Conservation (phyloP, 23 red algal species). For the Gracilaria vermiculophylla region DNA sequence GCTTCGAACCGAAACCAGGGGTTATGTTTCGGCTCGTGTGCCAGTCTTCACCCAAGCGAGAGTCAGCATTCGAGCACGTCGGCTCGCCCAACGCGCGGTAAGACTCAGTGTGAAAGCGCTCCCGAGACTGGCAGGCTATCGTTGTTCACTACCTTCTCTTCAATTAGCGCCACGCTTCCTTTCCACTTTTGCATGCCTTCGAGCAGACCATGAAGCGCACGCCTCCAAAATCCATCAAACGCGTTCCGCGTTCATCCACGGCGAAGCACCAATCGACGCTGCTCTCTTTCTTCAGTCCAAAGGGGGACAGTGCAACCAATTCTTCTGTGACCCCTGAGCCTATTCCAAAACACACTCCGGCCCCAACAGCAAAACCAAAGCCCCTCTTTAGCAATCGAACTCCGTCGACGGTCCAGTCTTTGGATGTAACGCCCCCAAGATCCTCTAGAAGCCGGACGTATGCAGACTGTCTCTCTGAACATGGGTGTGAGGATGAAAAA, state of each 20-base stretch:
- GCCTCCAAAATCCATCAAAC: background rate
- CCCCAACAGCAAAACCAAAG: background rate
- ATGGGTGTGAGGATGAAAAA: background rate
- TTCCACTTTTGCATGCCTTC: background rate
- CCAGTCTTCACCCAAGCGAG: no score
- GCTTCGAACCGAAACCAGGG: background rate
- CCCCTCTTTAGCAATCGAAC: background rate
- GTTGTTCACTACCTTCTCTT: background rate
- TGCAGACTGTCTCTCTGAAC: background rate
- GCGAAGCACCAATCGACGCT: background rate
- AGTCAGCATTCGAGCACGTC: no score
- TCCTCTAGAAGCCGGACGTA: constrained; percentile 4
- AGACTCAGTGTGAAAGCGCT: no score
- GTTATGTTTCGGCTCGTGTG: background rate
- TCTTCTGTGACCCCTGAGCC: no score
- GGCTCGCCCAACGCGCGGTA: no score
- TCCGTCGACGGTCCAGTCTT: background rate
- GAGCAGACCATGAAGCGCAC: constrained; percentile 12
- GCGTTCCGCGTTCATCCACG: background rate
- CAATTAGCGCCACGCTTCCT: background rate
- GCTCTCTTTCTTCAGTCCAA: constrained; percentile 21
- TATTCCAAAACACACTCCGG: background rate
- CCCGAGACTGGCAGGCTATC: no score
- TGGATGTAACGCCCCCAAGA: background rate
- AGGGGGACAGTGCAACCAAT: background rate